Percentiles rank a stretch among this genome's conserved stretches.
phyloP scores from a whole-genome alignment of 305 asterid genomes.

The Lippia alba region DNA sequence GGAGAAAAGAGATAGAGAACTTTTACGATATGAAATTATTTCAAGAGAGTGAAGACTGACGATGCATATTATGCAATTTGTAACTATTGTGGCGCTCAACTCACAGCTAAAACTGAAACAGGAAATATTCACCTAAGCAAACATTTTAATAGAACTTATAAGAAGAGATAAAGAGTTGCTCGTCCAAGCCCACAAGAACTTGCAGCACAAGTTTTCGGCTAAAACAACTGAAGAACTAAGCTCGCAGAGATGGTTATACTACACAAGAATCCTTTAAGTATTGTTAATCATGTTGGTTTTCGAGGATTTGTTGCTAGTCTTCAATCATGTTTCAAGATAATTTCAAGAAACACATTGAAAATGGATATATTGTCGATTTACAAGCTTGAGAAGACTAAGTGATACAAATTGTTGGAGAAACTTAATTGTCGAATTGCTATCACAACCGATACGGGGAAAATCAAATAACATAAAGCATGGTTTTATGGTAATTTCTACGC shows the following conservation, averaged over 20 bases:
- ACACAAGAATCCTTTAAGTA: slow-evolving; percentile 20
- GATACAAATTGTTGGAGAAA: neutral
- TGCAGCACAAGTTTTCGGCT: neutral
- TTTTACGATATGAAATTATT: neutral
- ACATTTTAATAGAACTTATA: neutral
- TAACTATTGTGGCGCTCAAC: neutral
- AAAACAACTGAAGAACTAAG: neutral
- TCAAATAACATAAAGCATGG: neutral
- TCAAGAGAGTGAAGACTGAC: neutral
- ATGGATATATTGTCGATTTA: neutral
- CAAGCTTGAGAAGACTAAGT: neutral
- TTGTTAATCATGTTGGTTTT: slow-evolving; percentile 17
- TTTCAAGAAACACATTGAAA: neutral
- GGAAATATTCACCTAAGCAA: neutral
- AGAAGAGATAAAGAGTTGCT: neutral
- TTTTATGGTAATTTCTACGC: neutral
- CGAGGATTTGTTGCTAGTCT: neutral
- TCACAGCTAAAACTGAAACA: neutral
- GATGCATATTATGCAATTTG: neutral
- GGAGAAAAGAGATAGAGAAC: neutral
- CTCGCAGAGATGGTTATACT: slow-evolving; percentile 5
- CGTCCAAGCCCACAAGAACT: neutral
- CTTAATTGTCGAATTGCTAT: neutral
- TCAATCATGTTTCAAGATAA: slow-evolving; percentile 15
- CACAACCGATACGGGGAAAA: slow-evolving; percentile 2